Conservation (phyloP, 441 rosid species). For the Macaranga tanarius region DNA sequence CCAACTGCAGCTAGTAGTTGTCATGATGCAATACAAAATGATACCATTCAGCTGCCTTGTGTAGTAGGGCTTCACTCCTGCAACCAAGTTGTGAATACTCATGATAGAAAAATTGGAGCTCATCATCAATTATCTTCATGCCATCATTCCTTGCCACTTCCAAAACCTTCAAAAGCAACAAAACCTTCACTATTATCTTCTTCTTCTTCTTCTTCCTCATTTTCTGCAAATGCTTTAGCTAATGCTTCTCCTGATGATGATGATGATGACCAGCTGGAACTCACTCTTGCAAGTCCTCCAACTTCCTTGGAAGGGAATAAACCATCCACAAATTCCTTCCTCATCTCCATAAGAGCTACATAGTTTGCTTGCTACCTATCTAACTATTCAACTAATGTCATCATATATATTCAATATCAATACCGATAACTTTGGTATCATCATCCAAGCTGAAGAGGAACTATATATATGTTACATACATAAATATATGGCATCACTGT, state of each 20-base stretch:
- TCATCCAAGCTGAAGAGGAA: not conserved
- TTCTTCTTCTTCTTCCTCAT: not conserved
- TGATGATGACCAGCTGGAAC: conserved; percentile 46
- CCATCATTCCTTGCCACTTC: conserved; percentile 12
- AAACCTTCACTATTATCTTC: conserved; percentile 12
- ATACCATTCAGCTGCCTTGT: not conserved
- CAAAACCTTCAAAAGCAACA: conserved; percentile 23
- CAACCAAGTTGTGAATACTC: not conserved
- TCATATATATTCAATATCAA: no score
- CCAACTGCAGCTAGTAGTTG: not conserved
- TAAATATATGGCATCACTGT: not conserved
- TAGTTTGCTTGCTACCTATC: conserved; percentile 4
- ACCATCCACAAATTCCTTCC: conserved; percentile 27
- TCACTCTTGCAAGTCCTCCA: conserved; percentile 54
- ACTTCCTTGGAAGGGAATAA: conserved; percentile 30
- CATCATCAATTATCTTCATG: conserved; percentile 21
- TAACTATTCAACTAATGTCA: not conserved
- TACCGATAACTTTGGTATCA: no score
- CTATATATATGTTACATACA: not conserved
- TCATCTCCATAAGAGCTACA: conserved; percentile 45
- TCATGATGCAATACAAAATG: not conserved
- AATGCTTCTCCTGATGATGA: not conserved
- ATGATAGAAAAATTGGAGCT: no score
- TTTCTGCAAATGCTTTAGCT: conserved; percentile 17
- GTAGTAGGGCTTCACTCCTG: conserved; percentile 6